Evolutionary conservation across 805 yeast genomes (phyloP).

Genomic region (Huiozyma naganishii): DNA sequence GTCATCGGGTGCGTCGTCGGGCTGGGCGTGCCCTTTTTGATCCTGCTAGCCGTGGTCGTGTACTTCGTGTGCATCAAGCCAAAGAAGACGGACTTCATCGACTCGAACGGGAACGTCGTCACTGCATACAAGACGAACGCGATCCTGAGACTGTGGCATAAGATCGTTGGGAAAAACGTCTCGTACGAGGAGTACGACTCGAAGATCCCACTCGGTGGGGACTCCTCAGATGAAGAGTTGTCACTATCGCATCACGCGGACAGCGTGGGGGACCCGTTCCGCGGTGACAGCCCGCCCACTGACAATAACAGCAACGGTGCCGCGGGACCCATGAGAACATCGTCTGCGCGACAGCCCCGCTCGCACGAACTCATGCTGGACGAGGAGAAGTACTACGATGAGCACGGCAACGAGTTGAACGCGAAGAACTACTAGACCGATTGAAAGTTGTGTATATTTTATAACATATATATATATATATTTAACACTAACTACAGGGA

Average conservation of each 20-base stretch:
- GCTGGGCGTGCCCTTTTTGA: slow-evolving; percentile 48
- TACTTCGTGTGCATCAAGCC: slow-evolving; percentile 17
- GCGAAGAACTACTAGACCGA: slow-evolving; percentile 13
- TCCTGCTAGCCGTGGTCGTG: slow-evolving; percentile 9
- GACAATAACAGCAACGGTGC: background rate
- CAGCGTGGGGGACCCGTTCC: background rate
- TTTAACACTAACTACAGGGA: background rate
- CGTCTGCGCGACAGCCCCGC: slow-evolving; percentile 4
- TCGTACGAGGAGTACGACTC: slow-evolving; percentile 19
- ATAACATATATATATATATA: background rate
- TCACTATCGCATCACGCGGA: background rate
- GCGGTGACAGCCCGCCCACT: background rate
- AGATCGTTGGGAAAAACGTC: slow-evolving; percentile 14
- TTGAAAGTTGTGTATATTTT: background rate
- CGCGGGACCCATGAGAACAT: too few species aligned
- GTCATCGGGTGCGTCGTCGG: slow-evolving; percentile 62
- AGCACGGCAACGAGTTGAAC: slow-evolving; percentile 15
- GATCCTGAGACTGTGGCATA: slow-evolving; percentile 14
- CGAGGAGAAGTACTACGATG: slow-evolving; percentile 17
- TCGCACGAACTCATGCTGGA: slow-evolving; percentile 14
- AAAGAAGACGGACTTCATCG: slow-evolving; percentile 20
- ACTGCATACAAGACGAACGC: slow-evolving; percentile 18
- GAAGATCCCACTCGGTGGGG: slow-evolving; percentile 16
- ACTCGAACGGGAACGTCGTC: slow-evolving; percentile 25
- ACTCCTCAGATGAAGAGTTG: slow-evolving; percentile 3